Percentiles rank a stretch among this genome's conserved stretches.
phyloP scores from a whole-genome alignment of 805 yeast species.

The Lipomyces orientalis region DNA sequence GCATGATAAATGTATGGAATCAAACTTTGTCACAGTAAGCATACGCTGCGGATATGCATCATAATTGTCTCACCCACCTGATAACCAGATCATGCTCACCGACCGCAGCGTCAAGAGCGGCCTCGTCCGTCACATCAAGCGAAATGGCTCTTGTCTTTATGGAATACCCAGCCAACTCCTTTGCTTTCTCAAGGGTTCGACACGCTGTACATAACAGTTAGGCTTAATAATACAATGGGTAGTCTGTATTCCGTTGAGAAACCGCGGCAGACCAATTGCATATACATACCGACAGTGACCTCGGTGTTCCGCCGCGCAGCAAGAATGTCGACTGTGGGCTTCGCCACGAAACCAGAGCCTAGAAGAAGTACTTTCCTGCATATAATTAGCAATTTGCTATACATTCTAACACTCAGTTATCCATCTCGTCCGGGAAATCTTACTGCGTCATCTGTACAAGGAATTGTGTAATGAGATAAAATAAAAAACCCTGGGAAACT shows the following conservation, averaged over 20 bases:
- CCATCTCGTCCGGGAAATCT: not conserved
- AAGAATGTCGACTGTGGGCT: conserved; percentile 95
- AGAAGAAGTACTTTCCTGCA: conserved; percentile 37
- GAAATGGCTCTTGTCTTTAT: conserved; percentile 77
- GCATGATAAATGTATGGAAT: conserved; percentile 97
- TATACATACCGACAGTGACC: conserved; percentile 71
- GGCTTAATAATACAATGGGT: not conserved
- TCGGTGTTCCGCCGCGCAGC: conserved; percentile 74
- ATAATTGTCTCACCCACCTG: conserved; percentile 51
- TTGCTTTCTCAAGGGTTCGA: conserved; percentile 86
- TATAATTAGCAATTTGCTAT: not conserved
- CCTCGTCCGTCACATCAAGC: conserved; percentile 82
- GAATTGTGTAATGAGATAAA: not conserved
- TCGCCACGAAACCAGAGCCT: conserved; percentile 90
- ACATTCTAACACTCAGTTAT: not conserved
- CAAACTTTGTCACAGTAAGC: conserved; percentile 46
- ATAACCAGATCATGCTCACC: conserved; percentile 82
- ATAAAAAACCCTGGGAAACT: not conserved
- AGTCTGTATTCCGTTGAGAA: not conserved
- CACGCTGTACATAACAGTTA: conserved; percentile 58
- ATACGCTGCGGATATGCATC: not conserved
- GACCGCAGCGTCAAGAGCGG: conserved; percentile 78
- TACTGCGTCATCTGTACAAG: not conserved
- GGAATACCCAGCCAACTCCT: conserved; percentile 75
- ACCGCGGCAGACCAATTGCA: not conserved